Conservation (phyloP, 768 basidiomycete genomes). For the Boletus rubropictus region DNA sequence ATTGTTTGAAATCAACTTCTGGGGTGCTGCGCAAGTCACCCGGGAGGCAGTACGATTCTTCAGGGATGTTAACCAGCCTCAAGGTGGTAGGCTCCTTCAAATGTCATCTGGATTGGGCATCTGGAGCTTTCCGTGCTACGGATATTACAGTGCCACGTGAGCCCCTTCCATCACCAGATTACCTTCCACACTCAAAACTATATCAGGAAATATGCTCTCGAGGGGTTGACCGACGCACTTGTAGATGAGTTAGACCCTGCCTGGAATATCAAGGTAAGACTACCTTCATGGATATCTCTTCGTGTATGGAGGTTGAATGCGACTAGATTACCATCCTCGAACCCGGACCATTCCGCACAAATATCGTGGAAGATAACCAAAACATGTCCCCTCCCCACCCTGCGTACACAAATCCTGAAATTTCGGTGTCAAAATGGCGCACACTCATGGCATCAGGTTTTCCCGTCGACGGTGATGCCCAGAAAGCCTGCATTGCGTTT, state of each 20-base stretch:
- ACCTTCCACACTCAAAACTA: neutral
- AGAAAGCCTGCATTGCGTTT: constrained; percentile 19
- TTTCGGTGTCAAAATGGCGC: constrained; percentile 10
- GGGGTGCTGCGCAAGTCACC: constrained; percentile 29
- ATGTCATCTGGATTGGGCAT: constrained; percentile 27
- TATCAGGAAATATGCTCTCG: constrained; percentile 22
- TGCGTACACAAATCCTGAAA: constrained; percentile 13
- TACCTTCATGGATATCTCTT: neutral
- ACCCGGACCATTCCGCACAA: constrained; percentile 17
- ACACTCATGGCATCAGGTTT: neutral
- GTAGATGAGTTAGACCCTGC: constrained; percentile 4
- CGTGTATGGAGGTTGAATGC: neutral
- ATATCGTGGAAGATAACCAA: neutral
- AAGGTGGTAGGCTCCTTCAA: constrained; percentile 34
- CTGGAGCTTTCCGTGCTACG: neutral
- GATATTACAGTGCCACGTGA: constrained; percentile 27
- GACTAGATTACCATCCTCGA: constrained; percentile 21
- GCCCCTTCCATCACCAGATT: neutral
- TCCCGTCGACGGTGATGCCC: constrained; percentile 9
- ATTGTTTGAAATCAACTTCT: constrained; percentile 37
- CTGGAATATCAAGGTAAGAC: constrained; percentile 21
- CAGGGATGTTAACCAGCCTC: constrained; percentile 34
- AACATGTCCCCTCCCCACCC: constrained; percentile 5
- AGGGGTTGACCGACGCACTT: constrained; percentile 25
- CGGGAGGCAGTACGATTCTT: constrained; percentile 31